Base-by-base conservation (phyloP, 2,329 filamentous ascomycete species). In the Hypomyces perniciosus region DNA sequence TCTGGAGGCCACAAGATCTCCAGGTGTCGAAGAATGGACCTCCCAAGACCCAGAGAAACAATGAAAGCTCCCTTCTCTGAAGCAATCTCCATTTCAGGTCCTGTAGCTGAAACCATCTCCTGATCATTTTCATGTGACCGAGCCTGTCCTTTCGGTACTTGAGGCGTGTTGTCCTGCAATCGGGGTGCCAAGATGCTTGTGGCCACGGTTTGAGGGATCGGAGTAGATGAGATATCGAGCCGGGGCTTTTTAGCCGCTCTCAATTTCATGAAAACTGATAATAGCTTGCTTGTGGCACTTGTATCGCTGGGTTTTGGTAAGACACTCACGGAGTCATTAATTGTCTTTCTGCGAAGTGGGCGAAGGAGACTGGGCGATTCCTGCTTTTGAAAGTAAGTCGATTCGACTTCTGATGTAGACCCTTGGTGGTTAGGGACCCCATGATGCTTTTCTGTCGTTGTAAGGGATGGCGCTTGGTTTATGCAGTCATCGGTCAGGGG, bases 11-110 rank as follows among this genome's bases (percentile, higher is more conserved):
- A 76, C 0, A 72, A 57, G 2, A 66, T 62, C 53, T 79, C 72
- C 1, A 88, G 66, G 1, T 66, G 59, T n/a, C 70, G 74, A 9
- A 82, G 59, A 2, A 87, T 59, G 0, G 53, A 44, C 33, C 78
- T 75, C 12, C 74, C 69, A 35, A 77, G 60, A 8, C 64, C 67
- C 1, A 77, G 64, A 0, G 83, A 80, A 13, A 83, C 67, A 6
- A 87, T 72, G 56, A 83, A 65, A 3, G 57, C 54, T 8, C 57
- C 61, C 4, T 47, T 55, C 9, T 57, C 44, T 3, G 34, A 26
- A 1, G 63, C 58, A 1, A 57, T 8, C 1, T 46, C 10, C 5
- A 61, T 12, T 0, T 55, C 13, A 1, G 65, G 67, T 8, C 37
- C 35, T 2, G 48, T 42, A 6, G 58, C 54, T 31, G 52, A 43